Percentiles rank a stretch among this genome's conserved stretches.
These are phyloP conservation scores for Pichia nakasei DNA, from an alignment of 805 yeast species.

Conservation along the genomic window DNA sequence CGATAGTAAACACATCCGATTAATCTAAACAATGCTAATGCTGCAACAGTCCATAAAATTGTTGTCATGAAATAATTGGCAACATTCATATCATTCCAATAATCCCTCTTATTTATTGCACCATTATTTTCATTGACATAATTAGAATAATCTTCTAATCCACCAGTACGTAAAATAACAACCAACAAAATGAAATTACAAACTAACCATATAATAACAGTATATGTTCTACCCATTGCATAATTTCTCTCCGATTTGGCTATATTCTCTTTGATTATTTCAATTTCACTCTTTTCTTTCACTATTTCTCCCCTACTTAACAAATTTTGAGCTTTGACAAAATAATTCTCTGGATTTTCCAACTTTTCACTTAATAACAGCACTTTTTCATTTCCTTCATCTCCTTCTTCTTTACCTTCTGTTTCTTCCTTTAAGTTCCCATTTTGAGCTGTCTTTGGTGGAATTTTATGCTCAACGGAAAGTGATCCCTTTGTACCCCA, in stretches of 20 bases:
- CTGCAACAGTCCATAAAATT: conserved; percentile 87
- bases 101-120: conserved; percentile 15
- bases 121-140: conserved; percentile 11
- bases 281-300: conserved; percentile 39
- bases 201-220: conserved; percentile 80
- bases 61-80: conserved; percentile 59
- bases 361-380: conserved; percentile 23
- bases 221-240: conserved; percentile 81
- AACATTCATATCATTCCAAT: conserved; percentile 13
- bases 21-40: conserved; percentile 71
- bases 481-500: conserved; percentile 95
- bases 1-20: conserved; percentile 57
- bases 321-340: conserved; percentile 18
- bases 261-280: conserved; percentile 18
- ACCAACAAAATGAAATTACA: conserved; percentile 74
- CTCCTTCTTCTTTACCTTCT: background rate
- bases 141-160: conserved; percentile 39
- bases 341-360: conserved; percentile 24
- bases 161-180: conserved; percentile 77
- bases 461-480: conserved; percentile 35
- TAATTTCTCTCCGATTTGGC: conserved; percentile 51
- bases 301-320: conserved; percentile 41
- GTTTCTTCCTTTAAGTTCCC: conserved; percentile 7
- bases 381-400: conserved; percentile 15
- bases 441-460: conserved; percentile 49